Evolutionary conservation across 78 protist species (phyloP).

Genomic region (Dictyostelium intermedium): DNA sequence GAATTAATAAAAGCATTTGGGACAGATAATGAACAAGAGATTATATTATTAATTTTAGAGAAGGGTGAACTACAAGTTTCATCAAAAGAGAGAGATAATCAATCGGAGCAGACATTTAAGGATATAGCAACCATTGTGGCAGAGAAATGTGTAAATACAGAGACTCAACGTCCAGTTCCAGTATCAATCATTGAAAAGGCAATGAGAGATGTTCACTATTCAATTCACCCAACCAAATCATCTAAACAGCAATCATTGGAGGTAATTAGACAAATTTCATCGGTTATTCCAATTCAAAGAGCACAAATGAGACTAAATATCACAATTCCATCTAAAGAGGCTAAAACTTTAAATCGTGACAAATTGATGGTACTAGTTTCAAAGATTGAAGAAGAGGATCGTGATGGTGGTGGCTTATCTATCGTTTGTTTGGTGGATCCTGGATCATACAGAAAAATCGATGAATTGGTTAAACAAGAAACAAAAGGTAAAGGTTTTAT

Average conservation of each 20-base stretch:
- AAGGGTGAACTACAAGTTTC: constrained; percentile 97
- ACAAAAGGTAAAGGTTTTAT: constrained; percentile 74
- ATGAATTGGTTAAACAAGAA: constrained; percentile 49
- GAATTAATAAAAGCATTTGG: constrained; percentile 88
- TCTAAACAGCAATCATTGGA: constrained; percentile 93
- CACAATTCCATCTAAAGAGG: constrained; percentile 38
- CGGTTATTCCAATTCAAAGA: constrained; percentile 84
- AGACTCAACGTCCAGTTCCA: constrained; percentile 89
- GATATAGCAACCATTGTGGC: constrained; percentile 93
- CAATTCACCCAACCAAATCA: constrained; percentile 67
- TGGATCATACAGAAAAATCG: constrained; percentile 64
- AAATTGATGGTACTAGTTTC: constrained; percentile 19
- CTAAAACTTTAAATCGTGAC: constrained; percentile 36
- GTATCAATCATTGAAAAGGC: constrained; percentile 89
- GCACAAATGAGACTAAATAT: constrained; percentile 89
- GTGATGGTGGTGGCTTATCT: constrained; percentile 44
- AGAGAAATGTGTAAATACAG: constrained; percentile 87
- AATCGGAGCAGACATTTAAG: constrained; percentile 35
- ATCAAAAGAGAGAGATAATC: constrained; percentile 89
- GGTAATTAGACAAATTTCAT: constrained; percentile 76
- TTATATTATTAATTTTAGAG: constrained; percentile 28
- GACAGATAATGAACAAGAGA: constrained; percentile 74
- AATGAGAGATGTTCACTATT: constrained; percentile 89
- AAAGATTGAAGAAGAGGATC: constrained; percentile 72
- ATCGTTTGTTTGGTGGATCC: constrained; percentile 75